Evolutionary conservation across 228 moss, liverwort and hornwort genomes (phyloP), one percentile per base, ranked within the genome.

Genomic region (Sphagnum magellanicum): DNA sequence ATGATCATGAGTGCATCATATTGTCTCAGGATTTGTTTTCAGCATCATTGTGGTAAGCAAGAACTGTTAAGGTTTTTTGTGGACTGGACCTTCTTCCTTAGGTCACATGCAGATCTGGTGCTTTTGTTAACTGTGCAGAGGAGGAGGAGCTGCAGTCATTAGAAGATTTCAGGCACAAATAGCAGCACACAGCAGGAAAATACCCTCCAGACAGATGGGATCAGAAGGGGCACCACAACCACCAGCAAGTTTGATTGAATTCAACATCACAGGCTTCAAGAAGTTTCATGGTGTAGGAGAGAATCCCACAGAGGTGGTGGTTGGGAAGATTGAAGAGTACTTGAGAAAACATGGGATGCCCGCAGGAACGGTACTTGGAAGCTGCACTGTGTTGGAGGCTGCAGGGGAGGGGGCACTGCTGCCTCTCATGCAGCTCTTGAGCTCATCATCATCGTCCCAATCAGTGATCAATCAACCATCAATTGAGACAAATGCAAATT

Each of bases 231-330:
- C 32, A 32, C 32, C 32, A 32, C 32, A 2, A 32, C 32, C 32
- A 32, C 32, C 79, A 63, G 76, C 74, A 64, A 71, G 79, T 55
- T 71, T 73, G 61, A 73, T 92, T 64, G 85, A 82, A 80, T 91
- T 93, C 63, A 73, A 98, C 69, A 60, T 98, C 5, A 98, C 93
- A 6, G 97, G 97, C 67, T 98, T 98, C 75, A 86, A 84, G 78
- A 93, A 93, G 75, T 98, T 98, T 11, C 85, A 98, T 71, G 91
- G 90, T 61, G 91, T 98, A 51, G 10, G 73, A 7, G 87, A 87
- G 11, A 98, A 98, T 70, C 97, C 97, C 4, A 90, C 97, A 3
- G 93, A 93, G 85, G 62, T 81, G n/a, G 13, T 98, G 50, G 73
- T 98, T 12, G 72, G 71, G n/a, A 79, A 71, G 74, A 50, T 84